These are phyloP conservation scores for Yamadazyma insecticola DNA, from an alignment of 805 yeast species.

Conservation along the genomic window DNA sequence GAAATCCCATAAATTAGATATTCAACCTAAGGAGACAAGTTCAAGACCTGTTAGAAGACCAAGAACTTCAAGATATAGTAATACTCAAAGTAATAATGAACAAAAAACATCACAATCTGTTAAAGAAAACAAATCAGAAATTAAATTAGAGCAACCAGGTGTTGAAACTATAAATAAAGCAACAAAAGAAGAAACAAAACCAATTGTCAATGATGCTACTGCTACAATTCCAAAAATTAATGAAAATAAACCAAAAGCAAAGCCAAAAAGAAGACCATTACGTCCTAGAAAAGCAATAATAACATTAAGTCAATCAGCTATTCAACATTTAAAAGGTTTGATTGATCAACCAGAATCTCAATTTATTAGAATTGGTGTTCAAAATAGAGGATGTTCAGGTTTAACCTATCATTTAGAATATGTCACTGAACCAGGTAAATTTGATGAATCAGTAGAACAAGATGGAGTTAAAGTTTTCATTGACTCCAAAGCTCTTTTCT, in stretches of 20 bases:
- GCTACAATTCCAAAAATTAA: constrained; percentile 2
- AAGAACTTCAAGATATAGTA: constrained; percentile 21
- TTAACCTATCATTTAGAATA: constrained; percentile 87
- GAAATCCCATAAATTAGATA: constrained; percentile 11
- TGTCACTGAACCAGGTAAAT: constrained; percentile 86
- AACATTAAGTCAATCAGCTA: constrained; percentile 71
- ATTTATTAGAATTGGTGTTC: constrained; percentile 88
- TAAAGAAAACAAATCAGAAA: constrained; percentile 1
- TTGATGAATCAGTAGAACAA: constrained; percentile 89
- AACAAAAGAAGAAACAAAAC: constrained; percentile 3
- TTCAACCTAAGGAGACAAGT: constrained; percentile 5
- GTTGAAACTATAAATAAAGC: constrained; percentile 5
- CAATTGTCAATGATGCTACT: constrained; percentile 4
- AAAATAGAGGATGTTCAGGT: constrained; percentile 96
- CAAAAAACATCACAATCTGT: neutral
- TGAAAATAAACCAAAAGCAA: constrained; percentile 8
- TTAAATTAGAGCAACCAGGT: constrained; percentile 2
- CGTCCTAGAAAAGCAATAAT: constrained; percentile 90
- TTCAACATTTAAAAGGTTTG: constrained; percentile 62
- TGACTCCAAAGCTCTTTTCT: constrained; percentile 93
- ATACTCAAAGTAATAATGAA: neutral
- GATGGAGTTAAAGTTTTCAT: constrained; percentile 90
- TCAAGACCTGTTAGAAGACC: constrained; percentile 23
- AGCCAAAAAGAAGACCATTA: constrained; percentile 54
- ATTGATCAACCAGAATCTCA: constrained; percentile 82